Percentiles rank a stretch among this genome's conserved stretches.
phyloP scores from a whole-genome alignment of 2,329 filamentous ascomycete species.

The Tolypocladium endophyticum region DNA sequence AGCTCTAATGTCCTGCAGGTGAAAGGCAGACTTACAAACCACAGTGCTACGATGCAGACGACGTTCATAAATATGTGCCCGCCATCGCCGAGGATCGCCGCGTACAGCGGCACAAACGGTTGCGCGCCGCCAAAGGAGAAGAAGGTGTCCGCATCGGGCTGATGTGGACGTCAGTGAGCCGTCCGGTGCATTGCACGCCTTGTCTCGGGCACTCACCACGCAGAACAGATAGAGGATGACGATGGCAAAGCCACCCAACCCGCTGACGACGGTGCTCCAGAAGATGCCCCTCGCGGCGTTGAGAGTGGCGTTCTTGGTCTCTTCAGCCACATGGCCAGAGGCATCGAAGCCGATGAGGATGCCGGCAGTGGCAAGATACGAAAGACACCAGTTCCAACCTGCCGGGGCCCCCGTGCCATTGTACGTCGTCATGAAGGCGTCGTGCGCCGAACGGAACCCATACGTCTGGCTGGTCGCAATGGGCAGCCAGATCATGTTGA shows the following conservation, averaged over 20 bases:
- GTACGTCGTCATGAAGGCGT: constrained; percentile 50
- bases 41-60: neutral
- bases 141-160: neutral
- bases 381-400: constrained; percentile 54
- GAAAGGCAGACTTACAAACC: neutral
- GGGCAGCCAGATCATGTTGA: constrained; percentile 52
- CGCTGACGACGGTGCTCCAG: constrained; percentile 47
- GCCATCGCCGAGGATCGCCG: constrained; percentile 41
- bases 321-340: constrained; percentile 49
- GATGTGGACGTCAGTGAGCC: neutral
- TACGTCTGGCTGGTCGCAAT: constrained; percentile 43
- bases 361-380: constrained; percentile 49
- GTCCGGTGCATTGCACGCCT: neutral
- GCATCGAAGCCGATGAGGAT: constrained; percentile 52
- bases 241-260: constrained; percentile 41
- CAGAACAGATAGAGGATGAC: constrained; percentile 52
- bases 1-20: neutral
- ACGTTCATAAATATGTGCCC: constrained; percentile 32
- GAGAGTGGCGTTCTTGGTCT: constrained; percentile 46
- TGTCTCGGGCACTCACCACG: constrained; percentile 18
- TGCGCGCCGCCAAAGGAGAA: constrained; percentile 44
- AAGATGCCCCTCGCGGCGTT: constrained; percentile 50
- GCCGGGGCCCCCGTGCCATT: constrained; percentile 44
- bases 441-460: constrained; percentile 47
- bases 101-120: constrained; percentile 49